A percentile compares a stretch with the other conserved stretches of the same genome.
Conservation (phyloP, 176 grass and related monocot genomes). For the Phyllostachys edulis region DNA sequence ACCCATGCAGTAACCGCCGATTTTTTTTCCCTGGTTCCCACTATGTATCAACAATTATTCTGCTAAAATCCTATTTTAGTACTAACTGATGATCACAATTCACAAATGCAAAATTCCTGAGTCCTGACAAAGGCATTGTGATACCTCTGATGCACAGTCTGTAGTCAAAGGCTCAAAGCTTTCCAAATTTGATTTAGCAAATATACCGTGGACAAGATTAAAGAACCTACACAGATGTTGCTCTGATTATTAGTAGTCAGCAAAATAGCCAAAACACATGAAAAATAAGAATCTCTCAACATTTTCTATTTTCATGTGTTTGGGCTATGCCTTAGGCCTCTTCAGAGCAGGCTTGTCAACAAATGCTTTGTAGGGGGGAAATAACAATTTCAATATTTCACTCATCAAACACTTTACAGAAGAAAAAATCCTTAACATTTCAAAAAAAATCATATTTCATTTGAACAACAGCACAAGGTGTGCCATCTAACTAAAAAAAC, state of each 20-base stretch:
- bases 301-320: not conserved
- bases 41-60: not conserved
- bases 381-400: not conserved
- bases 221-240: not conserved
- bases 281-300: slow-evolving; percentile 11
- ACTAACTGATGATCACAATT: not conserved
- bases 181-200: not conserved
- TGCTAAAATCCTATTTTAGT: not conserved
- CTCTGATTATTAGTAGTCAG: not conserved
- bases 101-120: not conserved
- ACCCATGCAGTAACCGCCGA: too few relatives aligned
- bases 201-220: not conserved
- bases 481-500: not conserved
- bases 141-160: not conserved
- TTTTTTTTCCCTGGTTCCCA: too few relatives aligned
- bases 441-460: not conserved
- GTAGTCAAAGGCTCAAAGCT: not conserved
- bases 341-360: not conserved
- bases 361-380: not conserved
- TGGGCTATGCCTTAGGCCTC: not conserved
- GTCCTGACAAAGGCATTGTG: not conserved
- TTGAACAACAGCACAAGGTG: not conserved
- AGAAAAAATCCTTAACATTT: not conserved
- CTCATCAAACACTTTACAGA: not conserved
- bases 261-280: not conserved